Evolutionary conservation across 805 yeast species (phyloP), one percentile per base, ranked within the genome.

Genomic region (Yarrowia sp.): DNA sequence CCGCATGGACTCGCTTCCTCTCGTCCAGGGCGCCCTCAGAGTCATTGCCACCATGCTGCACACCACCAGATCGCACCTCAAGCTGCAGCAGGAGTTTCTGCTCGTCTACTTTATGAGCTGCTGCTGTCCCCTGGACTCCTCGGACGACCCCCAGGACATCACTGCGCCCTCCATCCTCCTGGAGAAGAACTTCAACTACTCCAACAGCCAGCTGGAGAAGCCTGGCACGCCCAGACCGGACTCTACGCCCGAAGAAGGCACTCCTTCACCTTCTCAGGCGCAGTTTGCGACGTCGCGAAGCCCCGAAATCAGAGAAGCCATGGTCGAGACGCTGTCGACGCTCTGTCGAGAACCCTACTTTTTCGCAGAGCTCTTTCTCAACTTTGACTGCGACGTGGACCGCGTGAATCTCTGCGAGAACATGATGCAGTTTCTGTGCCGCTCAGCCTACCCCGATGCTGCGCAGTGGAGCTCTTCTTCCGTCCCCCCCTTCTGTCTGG

Each of bases 401-500:
- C 83, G 93, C 66, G 80, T 86, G 1, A 97, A 94, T 71, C 74
- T 96, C 62, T 80, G 93, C 14, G 80, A 81, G 21, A 81, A 83
- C 36, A 75, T 89, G 25, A 72, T 94, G 41, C 87, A 87, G 47
- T 82, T 87, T 47, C 78, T 94, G 61, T 84, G 96, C 61, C 82
- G 87, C 58, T 76, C 91, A 31, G 86, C 97, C 0, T 80, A 90
- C 44, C 96, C 98, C 0, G 96, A 91, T 69, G 82, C 93, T 10
- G 96, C 97, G 0, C 68, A 80, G 9, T 77, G 81, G 67, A 86
- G 96, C 0, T 88, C 97, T 0, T 89, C 88, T 38, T 86, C 83
- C 68, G 96, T 93, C 1, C 98, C 99, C 0, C 97, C 98, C 0
- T 81, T 91, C 7, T 93, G 98, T 68, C 77, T 94, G 58, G 98